A percentile compares a stretch with the other conserved stretches of the same genome.
phyloP scores from a whole-genome alignment of 345 rosid genomes.

The Euphorbia tirucalli region DNA sequence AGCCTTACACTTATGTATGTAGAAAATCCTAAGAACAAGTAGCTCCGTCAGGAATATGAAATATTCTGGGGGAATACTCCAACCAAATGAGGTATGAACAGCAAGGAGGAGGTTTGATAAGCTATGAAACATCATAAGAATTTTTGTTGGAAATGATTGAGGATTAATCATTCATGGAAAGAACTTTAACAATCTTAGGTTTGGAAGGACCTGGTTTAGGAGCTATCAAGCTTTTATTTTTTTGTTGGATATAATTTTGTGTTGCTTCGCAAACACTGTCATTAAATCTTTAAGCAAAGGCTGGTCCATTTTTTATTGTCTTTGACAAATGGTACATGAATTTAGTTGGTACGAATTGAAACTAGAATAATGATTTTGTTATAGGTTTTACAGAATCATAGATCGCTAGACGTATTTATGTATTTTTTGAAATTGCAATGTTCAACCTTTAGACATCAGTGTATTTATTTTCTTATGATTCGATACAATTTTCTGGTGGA shows the following conservation, averaged over 20 bases:
- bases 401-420: neutral
- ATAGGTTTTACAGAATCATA: neutral
- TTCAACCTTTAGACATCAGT: neutral
- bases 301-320: neutral
- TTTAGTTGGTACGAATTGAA: neutral
- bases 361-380: neutral
- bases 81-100: neutral
- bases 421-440: neutral
- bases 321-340: neutral
- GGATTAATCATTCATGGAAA: no score
- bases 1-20: neutral
- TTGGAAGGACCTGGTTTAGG: no score
- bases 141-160: neutral
- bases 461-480: neutral
- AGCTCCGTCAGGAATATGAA: neutral
- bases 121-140: no score
- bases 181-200: no score
- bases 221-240: no score
- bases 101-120: neutral
- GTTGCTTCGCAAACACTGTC: neutral
- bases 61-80: neutral
- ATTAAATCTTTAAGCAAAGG: neutral
- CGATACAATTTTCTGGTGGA: neutral
- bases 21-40: neutral
- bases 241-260: neutral